phyloP scores from a whole-genome alignment of 306 rosid genomes.

The Quercus ilex region DNA sequence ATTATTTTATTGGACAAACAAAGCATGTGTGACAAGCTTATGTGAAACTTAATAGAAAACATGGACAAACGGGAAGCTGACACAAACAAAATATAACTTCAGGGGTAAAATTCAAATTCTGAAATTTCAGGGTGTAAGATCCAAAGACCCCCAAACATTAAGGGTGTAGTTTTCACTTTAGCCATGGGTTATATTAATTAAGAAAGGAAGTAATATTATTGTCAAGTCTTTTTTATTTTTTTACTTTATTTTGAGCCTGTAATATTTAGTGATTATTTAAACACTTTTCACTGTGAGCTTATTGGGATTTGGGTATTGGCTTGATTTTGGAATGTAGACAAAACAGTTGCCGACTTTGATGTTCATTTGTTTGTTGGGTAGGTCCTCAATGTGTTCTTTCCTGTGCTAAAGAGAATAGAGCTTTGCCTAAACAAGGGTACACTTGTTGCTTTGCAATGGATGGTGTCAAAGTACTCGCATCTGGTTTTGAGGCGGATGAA shows the following conservation, averaged over 20 bases:
- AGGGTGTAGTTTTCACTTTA: too few species aligned
- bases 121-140: too few species aligned
- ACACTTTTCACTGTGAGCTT: background rate
- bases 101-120: too few species aligned
- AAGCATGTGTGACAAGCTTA: too few species aligned
- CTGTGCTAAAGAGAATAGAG: slow-evolving; percentile 60
- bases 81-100: too few species aligned
- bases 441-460: slow-evolving; percentile 96
- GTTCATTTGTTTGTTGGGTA: slow-evolving; percentile 33
- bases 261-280: background rate
- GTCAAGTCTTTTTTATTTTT: background rate
- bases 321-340: slow-evolving; percentile 9
- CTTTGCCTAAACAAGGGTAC: slow-evolving; percentile 72
- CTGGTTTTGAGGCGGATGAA: slow-evolving; percentile 80
- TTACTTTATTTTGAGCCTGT: background rate
- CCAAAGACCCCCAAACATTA: too few species aligned
- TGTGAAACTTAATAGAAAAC: too few species aligned
- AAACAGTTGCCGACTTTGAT: background rate
- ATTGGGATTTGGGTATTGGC: background rate
- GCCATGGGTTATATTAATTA: background rate
- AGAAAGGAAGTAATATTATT: background rate
- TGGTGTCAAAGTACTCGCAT: slow-evolving; percentile 84
- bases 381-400: slow-evolving; percentile 90
- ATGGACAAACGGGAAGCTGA: too few species aligned
- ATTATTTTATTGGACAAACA: too few species aligned